phyloP scores from a whole-genome alignment of 2,329 filamentous ascomycete species.

The Phaeophleospora eucalypticola region DNA sequence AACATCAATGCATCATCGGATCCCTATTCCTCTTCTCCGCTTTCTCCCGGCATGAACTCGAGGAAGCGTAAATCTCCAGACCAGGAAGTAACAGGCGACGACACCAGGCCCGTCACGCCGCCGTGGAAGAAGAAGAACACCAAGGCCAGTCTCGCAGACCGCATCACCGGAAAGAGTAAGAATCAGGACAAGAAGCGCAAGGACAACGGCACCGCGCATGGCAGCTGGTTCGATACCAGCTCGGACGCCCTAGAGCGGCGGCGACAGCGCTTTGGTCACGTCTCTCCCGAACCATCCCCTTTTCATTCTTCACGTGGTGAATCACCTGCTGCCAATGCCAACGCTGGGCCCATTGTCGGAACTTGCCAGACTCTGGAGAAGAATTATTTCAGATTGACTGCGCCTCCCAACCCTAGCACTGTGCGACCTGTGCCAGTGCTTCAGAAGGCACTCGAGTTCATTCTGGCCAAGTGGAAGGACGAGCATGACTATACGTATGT shows the following conservation, averaged over 20 bases:
- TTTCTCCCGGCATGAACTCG: constrained; percentile 31
- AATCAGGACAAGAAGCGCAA: constrained; percentile 41
- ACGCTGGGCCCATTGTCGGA: constrained; percentile 71
- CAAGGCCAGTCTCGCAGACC: constrained; percentile 64
- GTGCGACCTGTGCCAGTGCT: constrained; percentile 81
- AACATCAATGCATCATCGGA: constrained; percentile 24
- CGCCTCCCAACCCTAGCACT: constrained; percentile 79
- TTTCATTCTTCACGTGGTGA: constrained; percentile 40
- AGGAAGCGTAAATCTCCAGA: constrained; percentile 83
- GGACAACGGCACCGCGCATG: constrained; percentile 29
- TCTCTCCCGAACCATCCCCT: constrained; percentile 52
- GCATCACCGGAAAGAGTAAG: constrained; percentile 62
- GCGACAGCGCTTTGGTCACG: constrained; percentile 69
- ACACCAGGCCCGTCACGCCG: constrained; percentile 49
- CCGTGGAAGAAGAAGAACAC: constrained; percentile 72
- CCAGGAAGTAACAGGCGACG: constrained; percentile 50
- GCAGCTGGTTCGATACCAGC: constrained; percentile 50
- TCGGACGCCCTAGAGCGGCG: constrained; percentile 82
- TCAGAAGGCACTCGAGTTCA: constrained; percentile 75
- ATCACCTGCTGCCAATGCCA: constrained; percentile 44
- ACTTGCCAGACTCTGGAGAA: constrained; percentile 84
- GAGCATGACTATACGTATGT: constrained; percentile 96
- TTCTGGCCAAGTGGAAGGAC: constrained; percentile 92
- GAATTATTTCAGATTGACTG: constrained; percentile 87
- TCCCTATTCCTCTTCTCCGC: constrained; percentile 4